Conservation (phyloP, 495 filamentous ascomycete species). For the Penicillium bialowiezense region DNA sequence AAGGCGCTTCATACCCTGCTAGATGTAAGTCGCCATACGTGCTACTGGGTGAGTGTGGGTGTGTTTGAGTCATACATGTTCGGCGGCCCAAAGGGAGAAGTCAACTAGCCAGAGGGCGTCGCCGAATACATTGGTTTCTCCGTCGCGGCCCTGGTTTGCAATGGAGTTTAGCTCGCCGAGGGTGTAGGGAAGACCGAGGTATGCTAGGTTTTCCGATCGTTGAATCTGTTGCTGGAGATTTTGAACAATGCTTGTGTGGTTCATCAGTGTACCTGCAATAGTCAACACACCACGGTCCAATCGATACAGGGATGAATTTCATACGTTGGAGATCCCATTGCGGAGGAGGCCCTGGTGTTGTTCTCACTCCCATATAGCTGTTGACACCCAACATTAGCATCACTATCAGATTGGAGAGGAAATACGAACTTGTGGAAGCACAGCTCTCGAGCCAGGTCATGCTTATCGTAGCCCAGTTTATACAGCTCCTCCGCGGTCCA, state of each 20-base stretch:
- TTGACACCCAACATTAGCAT: neutral
- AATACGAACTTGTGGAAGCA: conserved; percentile 16
- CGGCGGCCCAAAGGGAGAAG: conserved; percentile 17
- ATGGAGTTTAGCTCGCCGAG: conserved; percentile 17
- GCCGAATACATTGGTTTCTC: conserved; percentile 14
- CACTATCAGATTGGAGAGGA: neutral
- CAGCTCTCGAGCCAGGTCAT: conserved; percentile 14
- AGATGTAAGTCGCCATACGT: too few relatives aligned
- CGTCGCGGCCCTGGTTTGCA: conserved; percentile 11
- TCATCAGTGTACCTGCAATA: conserved; percentile 13
- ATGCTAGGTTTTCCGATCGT: conserved; percentile 11
- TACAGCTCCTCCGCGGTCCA: conserved; percentile 13
- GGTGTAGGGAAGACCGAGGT: conserved; percentile 13
- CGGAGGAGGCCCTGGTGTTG: neutral
- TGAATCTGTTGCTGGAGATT: conserved; percentile 9
- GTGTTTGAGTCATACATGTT: conserved; percentile 7
- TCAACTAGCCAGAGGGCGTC: conserved; percentile 20
- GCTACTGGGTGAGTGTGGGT: neutral
- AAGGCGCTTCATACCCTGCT: conserved; percentile 18
- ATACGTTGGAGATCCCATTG: conserved; percentile 10
- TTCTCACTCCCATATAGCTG: conserved; percentile 17
- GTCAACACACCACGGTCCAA: neutral
- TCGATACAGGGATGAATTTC: neutral
- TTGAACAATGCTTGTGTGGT: conserved; percentile 18
- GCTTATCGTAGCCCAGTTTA: conserved; percentile 12